Conservation (phyloP, 768 basidiomycete species). For the Tricholoma hemisulphureum region DNA sequence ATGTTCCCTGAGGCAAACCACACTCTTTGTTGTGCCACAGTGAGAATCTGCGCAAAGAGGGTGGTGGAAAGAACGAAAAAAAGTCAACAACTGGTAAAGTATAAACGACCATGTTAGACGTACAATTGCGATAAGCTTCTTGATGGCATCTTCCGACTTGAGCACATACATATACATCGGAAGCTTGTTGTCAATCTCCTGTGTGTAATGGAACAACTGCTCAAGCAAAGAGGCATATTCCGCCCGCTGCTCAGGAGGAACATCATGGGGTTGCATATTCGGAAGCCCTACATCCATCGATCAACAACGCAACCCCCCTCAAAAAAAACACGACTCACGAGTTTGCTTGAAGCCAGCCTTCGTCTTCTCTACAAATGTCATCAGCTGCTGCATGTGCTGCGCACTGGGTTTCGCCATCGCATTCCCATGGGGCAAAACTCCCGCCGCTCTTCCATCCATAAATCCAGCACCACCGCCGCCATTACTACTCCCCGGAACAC, state of each 20-base stretch:
- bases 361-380: constrained; percentile 8
- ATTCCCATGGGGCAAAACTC: no score
- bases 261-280: constrained; percentile 32
- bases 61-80: not conserved
- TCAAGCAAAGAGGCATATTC: constrained; percentile 55
- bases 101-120: constrained; percentile 21
- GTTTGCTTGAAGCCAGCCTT: constrained; percentile 3
- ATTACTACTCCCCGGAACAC: not conserved
- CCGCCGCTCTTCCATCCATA: not conserved
- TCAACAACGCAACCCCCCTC: not conserved
- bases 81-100: not conserved
- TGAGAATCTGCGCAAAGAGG: constrained; percentile 38
- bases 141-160: constrained; percentile 47
- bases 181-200: constrained; percentile 52
- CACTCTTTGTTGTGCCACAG: constrained; percentile 44
- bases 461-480: not conserved
- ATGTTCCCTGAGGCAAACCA: constrained; percentile 38
- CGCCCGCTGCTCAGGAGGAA: constrained; percentile 52
- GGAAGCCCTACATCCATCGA: constrained; percentile 29
- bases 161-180: constrained; percentile 44
- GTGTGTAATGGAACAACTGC: constrained; percentile 41
- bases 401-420: not conserved
- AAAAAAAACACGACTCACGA: constrained; percentile 5
- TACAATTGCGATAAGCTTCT: constrained; percentile 55
- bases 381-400: constrained; percentile 5